Evolutionary conservation across 179 eudicot species (phyloP), one percentile per base, ranked within the genome.

Genomic region (Heliamphora pulchella): DNA sequence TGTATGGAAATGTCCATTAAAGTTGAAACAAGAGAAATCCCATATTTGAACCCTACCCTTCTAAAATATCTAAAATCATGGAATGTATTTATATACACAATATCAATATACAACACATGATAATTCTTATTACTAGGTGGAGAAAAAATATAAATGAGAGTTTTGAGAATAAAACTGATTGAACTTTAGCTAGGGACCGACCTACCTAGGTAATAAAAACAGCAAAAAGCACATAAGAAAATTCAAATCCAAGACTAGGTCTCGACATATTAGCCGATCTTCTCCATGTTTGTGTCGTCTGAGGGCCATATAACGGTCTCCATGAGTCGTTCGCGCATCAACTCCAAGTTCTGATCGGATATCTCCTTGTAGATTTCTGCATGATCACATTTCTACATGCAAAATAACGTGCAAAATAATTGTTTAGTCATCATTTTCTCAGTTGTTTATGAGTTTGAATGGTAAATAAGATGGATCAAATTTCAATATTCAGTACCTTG

Each of bases 271-370:
- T 73, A 90, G 44, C 90, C 90, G 18, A 89, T 88, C 84, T 82
- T 87, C 83, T 90, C 95, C 7, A 92, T 80, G 86, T 90, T 91
- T 50, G 94, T 75, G 81, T 94, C 98, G 57, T 94, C 97, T 20
- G 98, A 87, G 2, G 97, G 98, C 98, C 97, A 95, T 73, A 92
- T 83, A 48, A 92, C 89, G 0, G 98, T 95, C 84, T 95, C 95
- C 86, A 90, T 79, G 43, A 95, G 91, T 82, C 96, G 90, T 73
- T 95, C 98, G 7, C 98, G 98, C 97, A 95, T 88, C 92, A 95
- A 84, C 82, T 89, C 98, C 87, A 95, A 83, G 84, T 95, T 95
- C 82, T 95, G 90, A 9, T 93, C 96, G 1, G 98, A 91, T 69
- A 95, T 93, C 83, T 82, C 87, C 65, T 92, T 82, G 74, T 95